Conservation (phyloP, 2,329 filamentous ascomycete species). For the Pseudocercospora fuligena region DNA sequence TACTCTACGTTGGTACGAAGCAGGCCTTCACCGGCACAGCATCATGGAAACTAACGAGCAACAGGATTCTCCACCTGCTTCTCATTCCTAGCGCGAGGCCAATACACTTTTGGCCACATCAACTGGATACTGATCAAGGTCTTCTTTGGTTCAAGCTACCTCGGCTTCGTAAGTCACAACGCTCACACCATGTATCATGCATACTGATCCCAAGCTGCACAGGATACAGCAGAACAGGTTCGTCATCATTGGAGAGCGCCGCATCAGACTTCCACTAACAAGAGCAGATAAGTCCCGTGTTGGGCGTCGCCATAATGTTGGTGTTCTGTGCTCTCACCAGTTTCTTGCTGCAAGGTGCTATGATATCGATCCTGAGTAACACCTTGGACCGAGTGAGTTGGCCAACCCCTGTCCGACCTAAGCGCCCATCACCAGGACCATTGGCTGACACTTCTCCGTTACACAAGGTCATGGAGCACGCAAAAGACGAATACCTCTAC, state of each 20-base stretch:
- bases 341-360: slow-evolving; percentile 76
- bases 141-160: slow-evolving; percentile 76
- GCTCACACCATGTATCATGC: not conserved
- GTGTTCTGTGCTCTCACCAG: slow-evolving; percentile 77
- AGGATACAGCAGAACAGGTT: slow-evolving; percentile 56
- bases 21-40: slow-evolving; percentile 16
- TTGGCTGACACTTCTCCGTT: slow-evolving; percentile 38
- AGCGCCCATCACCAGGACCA: slow-evolving; percentile 35
- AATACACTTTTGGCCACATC: slow-evolving; percentile 69
- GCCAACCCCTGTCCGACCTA: slow-evolving; percentile 23
- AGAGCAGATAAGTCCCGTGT: slow-evolving; percentile 50
- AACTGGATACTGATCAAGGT: slow-evolving; percentile 65
- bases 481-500: slow-evolving; percentile 77
- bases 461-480: slow-evolving; percentile 62
- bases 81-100: slow-evolving; percentile 73
- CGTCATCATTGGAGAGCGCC: slow-evolving; percentile 27
- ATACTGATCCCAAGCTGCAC: slow-evolving; percentile 19
- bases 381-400: slow-evolving; percentile 34
- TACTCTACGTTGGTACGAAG: slow-evolving; percentile 73
- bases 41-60: slow-evolving; percentile 9
- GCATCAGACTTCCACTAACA: slow-evolving; percentile 22
- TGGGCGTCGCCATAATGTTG: slow-evolving; percentile 62
- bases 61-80: slow-evolving; percentile 85
- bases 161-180: slow-evolving; percentile 68
- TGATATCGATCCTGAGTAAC: slow-evolving; percentile 37